Percentiles rank a stretch among this genome's conserved stretches.
phyloP scores from a whole-genome alignment of 2,329 filamentous ascomycete species.

The Cladophialophora carrionii region DNA sequence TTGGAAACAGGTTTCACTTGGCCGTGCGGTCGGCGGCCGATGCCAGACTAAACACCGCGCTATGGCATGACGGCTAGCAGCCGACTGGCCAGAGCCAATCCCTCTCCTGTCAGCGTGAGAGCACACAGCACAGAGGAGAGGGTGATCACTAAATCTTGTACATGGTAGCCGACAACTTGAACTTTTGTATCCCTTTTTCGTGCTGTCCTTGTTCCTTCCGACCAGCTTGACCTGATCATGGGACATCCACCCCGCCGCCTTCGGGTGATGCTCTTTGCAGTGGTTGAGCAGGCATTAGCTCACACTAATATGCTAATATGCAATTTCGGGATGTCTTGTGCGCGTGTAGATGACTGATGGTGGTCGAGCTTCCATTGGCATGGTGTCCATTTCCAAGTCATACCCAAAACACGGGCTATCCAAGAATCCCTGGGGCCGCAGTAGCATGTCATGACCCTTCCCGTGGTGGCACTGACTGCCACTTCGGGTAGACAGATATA shows the following conservation, averaged over 20 bases:
- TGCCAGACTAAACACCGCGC: background rate
- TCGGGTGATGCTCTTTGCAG: background rate
- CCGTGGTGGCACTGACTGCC: background rate
- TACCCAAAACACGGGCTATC: no score
- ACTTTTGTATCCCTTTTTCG: background rate
- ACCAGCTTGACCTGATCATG: background rate
- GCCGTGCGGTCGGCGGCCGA: background rate
- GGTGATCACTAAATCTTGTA: background rate
- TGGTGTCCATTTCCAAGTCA: background rate
- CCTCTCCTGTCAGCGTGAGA: background rate
- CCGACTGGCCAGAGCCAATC: background rate
- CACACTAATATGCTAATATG: background rate
- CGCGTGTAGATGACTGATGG: background rate
- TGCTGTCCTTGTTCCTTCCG: background rate
- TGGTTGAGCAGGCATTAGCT: background rate
- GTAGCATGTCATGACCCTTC: background rate
- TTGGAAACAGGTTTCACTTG: background rate
- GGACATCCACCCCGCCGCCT: background rate
- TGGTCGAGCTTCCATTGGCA: background rate
- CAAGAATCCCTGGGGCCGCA: background rate
- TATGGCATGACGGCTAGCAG: background rate
- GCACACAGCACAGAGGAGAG: background rate
- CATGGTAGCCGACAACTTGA: background rate
- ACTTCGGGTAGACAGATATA: background rate
- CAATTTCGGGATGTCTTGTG: background rate